phyloP scores from a whole-genome alignment of 805 yeast genomes.

The Metschnikowia reukaufii region DNA sequence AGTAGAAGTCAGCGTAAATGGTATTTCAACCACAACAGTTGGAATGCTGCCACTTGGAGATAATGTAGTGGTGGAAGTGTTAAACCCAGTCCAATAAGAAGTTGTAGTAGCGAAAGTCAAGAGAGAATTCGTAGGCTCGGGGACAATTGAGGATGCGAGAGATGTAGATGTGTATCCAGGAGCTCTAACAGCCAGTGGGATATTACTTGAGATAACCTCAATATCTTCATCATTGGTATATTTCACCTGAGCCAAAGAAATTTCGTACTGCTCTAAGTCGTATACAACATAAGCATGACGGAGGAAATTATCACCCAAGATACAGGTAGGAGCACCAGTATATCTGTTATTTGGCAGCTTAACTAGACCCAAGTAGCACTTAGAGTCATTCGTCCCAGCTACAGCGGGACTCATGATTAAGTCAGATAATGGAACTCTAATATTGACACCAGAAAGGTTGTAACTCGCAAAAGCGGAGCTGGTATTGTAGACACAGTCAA shows the following conservation, averaged over 20 bases:
- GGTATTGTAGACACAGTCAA: slow-evolving; percentile 6
- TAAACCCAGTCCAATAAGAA: not conserved
- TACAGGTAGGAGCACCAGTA: slow-evolving; percentile 57
- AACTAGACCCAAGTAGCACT: slow-evolving; percentile 28
- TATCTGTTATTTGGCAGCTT: slow-evolving; percentile 23
- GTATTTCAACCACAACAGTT: not conserved
- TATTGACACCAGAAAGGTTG: slow-evolving; percentile 55
- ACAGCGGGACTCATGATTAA: slow-evolving; percentile 25
- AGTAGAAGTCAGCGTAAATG: not conserved
- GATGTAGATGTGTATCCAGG: not conserved
- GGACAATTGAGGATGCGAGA: not conserved
- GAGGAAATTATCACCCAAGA: too few species aligned
- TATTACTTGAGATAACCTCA: slow-evolving; percentile 42
- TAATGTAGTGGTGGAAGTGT: not conserved
- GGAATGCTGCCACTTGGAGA: not conserved
- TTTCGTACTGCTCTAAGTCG: slow-evolving; percentile 54
- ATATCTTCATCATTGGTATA: slow-evolving; percentile 35
- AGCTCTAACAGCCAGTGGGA: slow-evolving; percentile 47
- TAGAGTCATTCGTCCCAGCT: too few species aligned
- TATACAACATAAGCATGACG: slow-evolving; percentile 63
- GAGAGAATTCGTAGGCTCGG: not conserved
- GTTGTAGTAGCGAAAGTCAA: not conserved
- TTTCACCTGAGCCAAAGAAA: slow-evolving; percentile 51
- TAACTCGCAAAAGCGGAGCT: slow-evolving; percentile 23
- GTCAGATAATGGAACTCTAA: slow-evolving; percentile 46